Evolutionary conservation across 2,329 filamentous ascomycete species (phyloP), one percentile per base, ranked within the genome.

Genomic region (Paecilomyces sp.): DNA sequence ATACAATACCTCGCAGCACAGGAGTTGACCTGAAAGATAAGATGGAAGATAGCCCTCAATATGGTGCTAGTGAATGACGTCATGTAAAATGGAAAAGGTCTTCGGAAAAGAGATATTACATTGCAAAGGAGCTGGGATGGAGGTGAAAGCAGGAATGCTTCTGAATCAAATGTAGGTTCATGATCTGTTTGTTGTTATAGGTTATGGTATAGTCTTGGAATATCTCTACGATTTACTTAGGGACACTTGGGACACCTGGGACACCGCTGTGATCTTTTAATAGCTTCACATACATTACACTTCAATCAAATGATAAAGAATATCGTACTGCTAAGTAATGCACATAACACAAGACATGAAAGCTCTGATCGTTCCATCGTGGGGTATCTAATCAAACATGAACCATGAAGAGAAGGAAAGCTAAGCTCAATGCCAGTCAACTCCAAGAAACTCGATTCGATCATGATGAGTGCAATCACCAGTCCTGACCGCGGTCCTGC

Each of bases 401-500:
- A 47, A 47, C 15, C 41, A 47, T 47, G 41, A 47, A 47, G 41
- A 47, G n/a, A 47, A 18, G 18, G 18, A 47, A 47, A 47, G 41
- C n/a, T 47, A 47, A 47, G 41, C n/a, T 47, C 41, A 47, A 47
- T 47, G 41, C 41, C 13, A 47, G 15, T 47, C 41, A 47, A 47
- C 41, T 47, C 41, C 41, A 47, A 7, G 9, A n/a, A 8, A 47
- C 41, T 18, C n/a, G 41, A 18, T 47, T 47, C 12, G 41, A 47
- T 18, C 4, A 47, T 15, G n/a, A 47, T 47, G 36, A 41, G 3
- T 22, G 41, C 41, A n/a, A 8, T 47, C 15, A 77, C 75, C 76
- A 78, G 63, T 77, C 75, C 68, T 78, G 76, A 8, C 76, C 76
- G 11, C 76, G 73, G 62, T 78, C 76, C 60, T 71, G 71, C 76